These are phyloP conservation scores for Paramecium primaurelia DNA, from an alignment of 73 alveolate species.

Conservation along the genomic window DNA sequence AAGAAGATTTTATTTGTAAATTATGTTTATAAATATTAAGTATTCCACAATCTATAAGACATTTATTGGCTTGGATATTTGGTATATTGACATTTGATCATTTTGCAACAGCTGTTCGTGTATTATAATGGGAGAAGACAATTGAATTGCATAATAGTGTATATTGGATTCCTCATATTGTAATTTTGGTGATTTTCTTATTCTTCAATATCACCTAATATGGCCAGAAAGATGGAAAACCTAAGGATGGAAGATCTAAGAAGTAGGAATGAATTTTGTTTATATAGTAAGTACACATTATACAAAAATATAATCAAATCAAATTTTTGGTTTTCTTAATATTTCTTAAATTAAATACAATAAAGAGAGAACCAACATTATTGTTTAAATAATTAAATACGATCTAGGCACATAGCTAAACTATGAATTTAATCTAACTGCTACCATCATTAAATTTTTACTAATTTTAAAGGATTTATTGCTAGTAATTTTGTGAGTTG, in stretches of 20 bases:
- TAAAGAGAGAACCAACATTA: not conserved
- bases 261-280: not conserved
- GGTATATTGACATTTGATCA: not conserved
- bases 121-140: not conserved
- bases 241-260: not conserved
- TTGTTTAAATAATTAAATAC: not conserved
- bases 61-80: constrained; percentile 6
- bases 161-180: constrained; percentile 16
- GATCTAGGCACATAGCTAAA: not conserved
- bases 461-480: not conserved
- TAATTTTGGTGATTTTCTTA: not conserved
- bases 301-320: not conserved
- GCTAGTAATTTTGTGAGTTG: not conserved
- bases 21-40: not conserved
- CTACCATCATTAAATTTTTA: not conserved
- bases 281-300: not conserved
- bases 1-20: constrained; percentile 34
- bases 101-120: not conserved
- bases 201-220: not conserved
- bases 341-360: not conserved
- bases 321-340: not conserved
- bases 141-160: not conserved
- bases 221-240: not conserved
- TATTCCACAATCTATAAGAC: not conserved
- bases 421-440: constrained; percentile 10